These are phyloP conservation scores for Phytophthora vignae DNA, from an alignment of 352 stramenopile species.

Conservation along the genomic window DNA sequence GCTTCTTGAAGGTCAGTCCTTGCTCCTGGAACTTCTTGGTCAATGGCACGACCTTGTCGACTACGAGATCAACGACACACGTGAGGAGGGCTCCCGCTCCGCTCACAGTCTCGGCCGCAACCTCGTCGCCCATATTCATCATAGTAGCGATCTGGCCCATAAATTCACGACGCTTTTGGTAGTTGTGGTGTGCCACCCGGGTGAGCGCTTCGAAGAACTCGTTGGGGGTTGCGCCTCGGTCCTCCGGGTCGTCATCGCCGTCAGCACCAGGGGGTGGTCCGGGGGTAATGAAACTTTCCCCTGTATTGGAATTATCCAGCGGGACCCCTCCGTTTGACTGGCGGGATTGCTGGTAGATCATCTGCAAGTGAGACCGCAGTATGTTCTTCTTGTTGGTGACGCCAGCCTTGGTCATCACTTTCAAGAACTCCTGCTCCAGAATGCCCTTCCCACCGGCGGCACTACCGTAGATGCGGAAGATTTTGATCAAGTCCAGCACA, in stretches of 20 bases:
- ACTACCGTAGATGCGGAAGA: constrained; percentile 79
- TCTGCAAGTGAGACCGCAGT: constrained; percentile 67
- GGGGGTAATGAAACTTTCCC: constrained; percentile 5
- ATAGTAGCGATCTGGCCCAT: constrained; percentile 41
- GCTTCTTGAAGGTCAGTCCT: constrained; percentile 85
- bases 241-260: constrained; percentile 54
- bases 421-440: constrained; percentile 84
- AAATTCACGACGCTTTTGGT: constrained; percentile 66
- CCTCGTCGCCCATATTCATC: constrained; percentile 41
- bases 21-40: constrained; percentile 85
- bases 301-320: constrained; percentile 9
- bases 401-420: constrained; percentile 80
- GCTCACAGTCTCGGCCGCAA: constrained; percentile 15
- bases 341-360: constrained; percentile 78
- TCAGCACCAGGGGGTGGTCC: constrained; percentile 24
- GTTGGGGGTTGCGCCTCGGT: constrained; percentile 74
- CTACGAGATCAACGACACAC: constrained; percentile 67
- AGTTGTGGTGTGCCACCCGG: constrained; percentile 74
- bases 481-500: constrained; percentile 81
- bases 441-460: constrained; percentile 72
- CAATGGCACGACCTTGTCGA: constrained; percentile 72
- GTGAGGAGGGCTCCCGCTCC: constrained; percentile 37
- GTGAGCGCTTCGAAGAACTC: constrained; percentile 86
- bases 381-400: constrained; percentile 88
- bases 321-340: constrained; percentile 37